Base-by-base conservation (phyloP, 2,329 filamentous ascomycete species). In the Magnaporthiopsis rhizophila region DNA sequence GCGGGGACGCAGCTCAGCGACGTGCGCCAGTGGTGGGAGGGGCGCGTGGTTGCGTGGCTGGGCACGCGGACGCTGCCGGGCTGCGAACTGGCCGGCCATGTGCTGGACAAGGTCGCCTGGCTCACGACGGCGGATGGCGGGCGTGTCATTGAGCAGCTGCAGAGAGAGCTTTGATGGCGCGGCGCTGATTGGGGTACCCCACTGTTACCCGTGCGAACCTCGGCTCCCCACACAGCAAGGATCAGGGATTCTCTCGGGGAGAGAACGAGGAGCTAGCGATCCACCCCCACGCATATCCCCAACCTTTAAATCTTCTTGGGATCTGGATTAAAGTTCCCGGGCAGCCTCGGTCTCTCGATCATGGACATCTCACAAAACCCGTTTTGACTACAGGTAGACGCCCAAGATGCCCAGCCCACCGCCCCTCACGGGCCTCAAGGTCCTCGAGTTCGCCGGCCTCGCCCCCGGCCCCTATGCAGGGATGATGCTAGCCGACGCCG, bases 401-500 rank as follows among this genome's bases (percentile, higher is more conserved):
- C 36, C 4, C 13, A 60, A n/a, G 9, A 80, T 80, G 78, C 69
- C 72, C 58, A 70, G 68, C 56, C 71, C 71, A 45, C 77, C 79
- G 24, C 79, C 78, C 36, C 75, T 85, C 34, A 74, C 77, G 59
- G 82, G 81, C 66, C 76, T 86, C 72, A 83, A 80, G 69, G 83
- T 86, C 71, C 75, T 87, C 53, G 84, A 87, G 70, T 82, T 87
- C 67, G 84, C 84, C 62, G 84, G 84, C 28, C 79, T 86, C 28
- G 87, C 87, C 21, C 87, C 87, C 3, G 92, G 89, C 32, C 93
- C 93, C 58, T 97, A 95, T 74, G 89, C 92, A 62, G 92, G 92
- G 70, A 85, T 97, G 72, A 85, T 97, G 62, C 88, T 97, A 67
- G 89, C 93, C 70, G 93, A 97, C 77, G 91, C 92, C 68, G 94